phyloP scores from a whole-genome alignment of 257 asterid genomes.

The Catharanthus roseus region DNA sequence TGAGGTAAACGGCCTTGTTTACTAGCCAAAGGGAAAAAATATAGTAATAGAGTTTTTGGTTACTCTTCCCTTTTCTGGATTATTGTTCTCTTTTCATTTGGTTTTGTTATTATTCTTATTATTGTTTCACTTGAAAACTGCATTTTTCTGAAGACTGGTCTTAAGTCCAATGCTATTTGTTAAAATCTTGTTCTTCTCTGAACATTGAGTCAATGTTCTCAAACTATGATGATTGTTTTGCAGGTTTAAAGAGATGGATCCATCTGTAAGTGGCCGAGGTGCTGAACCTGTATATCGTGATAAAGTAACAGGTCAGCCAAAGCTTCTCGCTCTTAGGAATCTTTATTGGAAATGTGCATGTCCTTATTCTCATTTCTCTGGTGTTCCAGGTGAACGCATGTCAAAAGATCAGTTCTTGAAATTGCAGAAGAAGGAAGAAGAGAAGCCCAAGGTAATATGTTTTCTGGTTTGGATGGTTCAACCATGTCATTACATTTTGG shows the following conservation, averaged over 20 bases:
- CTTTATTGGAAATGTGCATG: conserved; percentile 10
- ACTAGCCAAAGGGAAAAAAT: no score
- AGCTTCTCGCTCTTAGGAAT: conserved; percentile 2
- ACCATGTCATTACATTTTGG: not conserved
- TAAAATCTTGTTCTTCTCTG: conserved; percentile 2
- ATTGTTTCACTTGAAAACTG: no score
- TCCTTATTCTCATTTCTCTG: conserved; percentile 13
- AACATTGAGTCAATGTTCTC: not conserved
- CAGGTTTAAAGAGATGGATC: conserved; percentile 78
- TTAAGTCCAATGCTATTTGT: not conserved
- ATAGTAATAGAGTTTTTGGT: not conserved
- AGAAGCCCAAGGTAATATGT: conserved; percentile 76
- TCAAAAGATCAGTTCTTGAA: conserved; percentile 68
- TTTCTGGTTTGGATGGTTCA: not conserved
- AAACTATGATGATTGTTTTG: conserved; percentile 7
- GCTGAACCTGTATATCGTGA: conserved; percentile 82
- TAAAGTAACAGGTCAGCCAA: conserved; percentile 60
- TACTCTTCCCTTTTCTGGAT: not conserved
- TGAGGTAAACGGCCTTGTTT: conserved; percentile 41
- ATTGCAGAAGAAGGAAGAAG: conserved; percentile 56
- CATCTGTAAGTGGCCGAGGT: conserved; percentile 64
- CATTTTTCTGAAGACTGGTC: not conserved
- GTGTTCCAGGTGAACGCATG: conserved; percentile 63
- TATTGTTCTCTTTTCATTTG: not conserved
- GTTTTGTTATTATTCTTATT: not conserved